Conservation (phyloP, 1,284 basidiomycete species). For the Hymenochaete sp. region DNA sequence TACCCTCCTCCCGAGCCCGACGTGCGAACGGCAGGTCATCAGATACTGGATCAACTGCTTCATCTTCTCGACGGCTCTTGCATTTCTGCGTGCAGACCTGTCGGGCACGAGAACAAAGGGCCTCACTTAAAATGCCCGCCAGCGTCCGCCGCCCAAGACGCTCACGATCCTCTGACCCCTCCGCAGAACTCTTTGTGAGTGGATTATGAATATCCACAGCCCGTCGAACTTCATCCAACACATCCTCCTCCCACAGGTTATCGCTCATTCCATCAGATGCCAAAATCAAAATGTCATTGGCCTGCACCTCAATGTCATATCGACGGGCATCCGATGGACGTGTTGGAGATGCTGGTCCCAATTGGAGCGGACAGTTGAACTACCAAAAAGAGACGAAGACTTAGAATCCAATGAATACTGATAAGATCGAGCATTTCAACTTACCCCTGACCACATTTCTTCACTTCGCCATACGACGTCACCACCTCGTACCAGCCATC, state of each 20-base stretch:
- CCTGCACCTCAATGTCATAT: slow-evolving; percentile 68
- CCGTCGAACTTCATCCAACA: slow-evolving; percentile 74
- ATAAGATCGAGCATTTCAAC: slow-evolving; percentile 25
- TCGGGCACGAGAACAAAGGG: slow-evolving; percentile 60
- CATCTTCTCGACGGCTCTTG: slow-evolving; percentile 20
- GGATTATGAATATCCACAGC: slow-evolving; percentile 7
- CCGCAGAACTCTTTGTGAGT: slow-evolving; percentile 6
- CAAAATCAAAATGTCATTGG: slow-evolving; percentile 84
- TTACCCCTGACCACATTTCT: slow-evolving; percentile 87
- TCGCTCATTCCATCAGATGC: slow-evolving; percentile 88
- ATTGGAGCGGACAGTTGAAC: slow-evolving; percentile 88
- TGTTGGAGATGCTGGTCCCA: slow-evolving; percentile 70
- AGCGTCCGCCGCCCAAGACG: slow-evolving; percentile 43
- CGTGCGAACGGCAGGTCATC: slow-evolving; percentile 63
- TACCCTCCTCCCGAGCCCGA: slow-evolving; percentile 55
- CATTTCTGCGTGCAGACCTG: slow-evolving; percentile 41
- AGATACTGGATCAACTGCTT: slow-evolving; percentile 2
- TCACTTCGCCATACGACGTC: slow-evolving; percentile 80
- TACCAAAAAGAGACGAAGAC: slow-evolving; percentile 24
- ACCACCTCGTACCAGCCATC: slow-evolving; percentile 74
- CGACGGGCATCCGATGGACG: slow-evolving; percentile 69
- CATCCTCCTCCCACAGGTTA: slow-evolving; percentile 93
- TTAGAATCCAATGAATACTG: not conserved
- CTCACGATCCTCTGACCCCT: too few species aligned
- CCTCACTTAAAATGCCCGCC: slow-evolving; percentile 61